A percentile compares a stretch with the other conserved stretches of the same genome.
phyloP scores from a whole-genome alignment of 352 stramenopile species.

The Globisporangium cederbergense region DNA sequence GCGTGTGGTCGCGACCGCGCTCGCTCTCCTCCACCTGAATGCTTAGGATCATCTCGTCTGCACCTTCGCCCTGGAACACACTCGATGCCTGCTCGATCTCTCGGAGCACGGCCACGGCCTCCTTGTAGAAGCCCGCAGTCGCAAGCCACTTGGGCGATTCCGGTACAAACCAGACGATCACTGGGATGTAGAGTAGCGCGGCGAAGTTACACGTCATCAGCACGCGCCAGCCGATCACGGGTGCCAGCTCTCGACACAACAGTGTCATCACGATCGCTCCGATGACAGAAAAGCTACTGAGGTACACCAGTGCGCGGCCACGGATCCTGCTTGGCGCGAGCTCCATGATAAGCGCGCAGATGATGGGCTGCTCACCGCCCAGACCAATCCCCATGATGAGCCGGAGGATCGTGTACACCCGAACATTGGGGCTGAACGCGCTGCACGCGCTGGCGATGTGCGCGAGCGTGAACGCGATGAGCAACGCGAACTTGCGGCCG shows the following conservation, averaged over 20 bases:
- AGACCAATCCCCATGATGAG: background rate
- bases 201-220: background rate
- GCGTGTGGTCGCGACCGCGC: background rate
- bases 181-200: background rate
- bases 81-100: background rate
- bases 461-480: background rate
- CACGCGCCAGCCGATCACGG: conserved; percentile 2
- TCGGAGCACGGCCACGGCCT: background rate
- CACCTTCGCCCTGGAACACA: background rate
- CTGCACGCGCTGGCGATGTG: background rate
- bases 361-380: conserved; percentile 4
- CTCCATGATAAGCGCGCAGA: conserved; percentile 5
- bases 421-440: background rate
- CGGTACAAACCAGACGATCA: background rate
- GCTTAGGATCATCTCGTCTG: background rate
- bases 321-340: background rate
- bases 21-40: background rate
- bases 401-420: background rate
- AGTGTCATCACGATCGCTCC: background rate
- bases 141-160: conserved; percentile 8
- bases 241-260: background rate
- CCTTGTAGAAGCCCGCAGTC: background rate
- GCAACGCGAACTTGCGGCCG: too few species aligned
- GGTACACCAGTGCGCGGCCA: conserved; percentile 2
- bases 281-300: background rate